Conservation (phyloP, 225 moss, liverwort and hornwort species). For the Antitrichia curtipendula region DNA sequence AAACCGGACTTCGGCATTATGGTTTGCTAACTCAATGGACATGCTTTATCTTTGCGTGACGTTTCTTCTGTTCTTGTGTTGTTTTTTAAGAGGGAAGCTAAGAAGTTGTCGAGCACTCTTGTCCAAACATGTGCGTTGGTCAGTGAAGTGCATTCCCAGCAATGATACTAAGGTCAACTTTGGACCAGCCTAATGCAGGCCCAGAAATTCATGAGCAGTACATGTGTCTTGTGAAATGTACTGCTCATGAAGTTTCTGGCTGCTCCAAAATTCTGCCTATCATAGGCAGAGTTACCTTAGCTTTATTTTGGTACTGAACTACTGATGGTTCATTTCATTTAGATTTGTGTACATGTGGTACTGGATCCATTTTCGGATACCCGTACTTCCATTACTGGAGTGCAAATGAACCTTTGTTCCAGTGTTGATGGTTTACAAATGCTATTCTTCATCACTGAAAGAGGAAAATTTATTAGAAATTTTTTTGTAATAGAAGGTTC, state of each 20-base stretch:
- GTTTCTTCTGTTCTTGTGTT: not conserved
- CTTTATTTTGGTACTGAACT: not conserved
- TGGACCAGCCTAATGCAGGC: no score
- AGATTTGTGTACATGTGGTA: not conserved
- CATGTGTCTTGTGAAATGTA: no score
- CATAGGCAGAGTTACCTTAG: no score
- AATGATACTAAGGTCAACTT: no score
- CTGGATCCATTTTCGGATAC: not conserved
- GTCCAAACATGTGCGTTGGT: no score
- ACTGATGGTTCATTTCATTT: no score
- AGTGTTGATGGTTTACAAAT: not conserved
- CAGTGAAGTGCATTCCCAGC: not conserved
- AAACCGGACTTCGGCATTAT: no score
- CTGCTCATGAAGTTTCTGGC: no score
- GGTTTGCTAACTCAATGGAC: not conserved
- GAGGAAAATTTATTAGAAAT: not conserved
- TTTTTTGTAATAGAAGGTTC: not conserved
- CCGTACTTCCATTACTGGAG: no score
- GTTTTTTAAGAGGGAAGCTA: not conserved
- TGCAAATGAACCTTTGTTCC: not conserved
- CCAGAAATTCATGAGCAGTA: no score
- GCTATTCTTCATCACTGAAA: not conserved
- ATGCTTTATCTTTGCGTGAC: not conserved
- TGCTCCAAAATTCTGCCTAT: no score
- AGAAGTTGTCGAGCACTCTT: not conserved